phyloP scores from a whole-genome alignment of 345 rosid species.

The Trapa incisa region DNA sequence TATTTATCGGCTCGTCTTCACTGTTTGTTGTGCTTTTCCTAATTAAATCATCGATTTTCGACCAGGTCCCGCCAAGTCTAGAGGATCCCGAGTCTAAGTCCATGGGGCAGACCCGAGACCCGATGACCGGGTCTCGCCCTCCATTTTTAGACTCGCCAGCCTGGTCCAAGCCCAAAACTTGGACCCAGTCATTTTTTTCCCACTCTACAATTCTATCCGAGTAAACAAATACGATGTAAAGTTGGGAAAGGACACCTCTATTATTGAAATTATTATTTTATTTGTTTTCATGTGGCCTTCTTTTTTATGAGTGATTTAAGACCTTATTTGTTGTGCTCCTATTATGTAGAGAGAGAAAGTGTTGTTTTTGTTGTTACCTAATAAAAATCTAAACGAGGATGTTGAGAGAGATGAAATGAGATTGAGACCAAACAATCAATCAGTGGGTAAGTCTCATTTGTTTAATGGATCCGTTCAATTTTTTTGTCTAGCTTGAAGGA shows the following conservation, averaged over 20 bases:
- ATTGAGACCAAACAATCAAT: constrained; percentile 2
- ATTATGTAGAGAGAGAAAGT: constrained; percentile 11
- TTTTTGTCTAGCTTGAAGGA: constrained; percentile 9
- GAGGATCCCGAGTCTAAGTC: no score
- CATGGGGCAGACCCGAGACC: no score
- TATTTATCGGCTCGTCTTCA: no score
- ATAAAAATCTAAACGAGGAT: neutral
- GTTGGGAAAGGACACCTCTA: neutral
- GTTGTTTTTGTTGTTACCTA: neutral
- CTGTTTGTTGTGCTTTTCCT: no score
- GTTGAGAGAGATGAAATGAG: neutral
- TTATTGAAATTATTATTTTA: neutral
- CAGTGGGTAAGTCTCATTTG: neutral
- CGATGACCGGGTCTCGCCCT: no score
- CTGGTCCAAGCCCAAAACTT: no score
- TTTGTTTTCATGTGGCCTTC: neutral
- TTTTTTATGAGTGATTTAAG: constrained; percentile 7
- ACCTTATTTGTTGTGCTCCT: constrained; percentile 27
- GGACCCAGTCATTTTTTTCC: neutral
- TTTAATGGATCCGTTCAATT: constrained; percentile 12
- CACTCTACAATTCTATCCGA: neutral
- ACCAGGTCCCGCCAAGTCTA: no score
- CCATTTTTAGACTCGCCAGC: no score
- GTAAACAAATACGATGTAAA: neutral
- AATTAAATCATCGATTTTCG: no score